Evolutionary conservation across 2,329 filamentous ascomycete species (phyloP).

Genomic region (Monosporascus sp.): DNA sequence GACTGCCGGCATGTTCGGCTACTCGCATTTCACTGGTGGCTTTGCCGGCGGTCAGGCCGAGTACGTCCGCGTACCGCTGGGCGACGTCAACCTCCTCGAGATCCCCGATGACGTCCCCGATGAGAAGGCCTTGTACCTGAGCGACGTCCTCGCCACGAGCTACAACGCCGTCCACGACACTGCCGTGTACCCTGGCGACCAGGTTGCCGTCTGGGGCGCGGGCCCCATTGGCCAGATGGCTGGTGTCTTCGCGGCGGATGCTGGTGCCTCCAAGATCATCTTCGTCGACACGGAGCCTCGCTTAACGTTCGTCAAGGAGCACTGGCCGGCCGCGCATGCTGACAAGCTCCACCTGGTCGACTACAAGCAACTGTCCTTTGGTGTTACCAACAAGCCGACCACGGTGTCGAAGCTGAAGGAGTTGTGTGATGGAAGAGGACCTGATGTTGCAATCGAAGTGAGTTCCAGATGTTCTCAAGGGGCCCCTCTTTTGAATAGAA

Average conservation of each 20-base stretch:
- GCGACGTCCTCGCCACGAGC: slow-evolving; percentile 73
- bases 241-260: slow-evolving; percentile 67
- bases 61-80: slow-evolving; percentile 76
- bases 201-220: slow-evolving; percentile 80
- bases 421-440: slow-evolving; percentile 65
- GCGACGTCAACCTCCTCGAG: slow-evolving; percentile 74
- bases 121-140: slow-evolving; percentile 78
- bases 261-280: slow-evolving; percentile 72
- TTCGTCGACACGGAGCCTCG: slow-evolving; percentile 72
- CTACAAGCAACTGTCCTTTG: slow-evolving; percentile 55
- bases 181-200: slow-evolving; percentile 69
- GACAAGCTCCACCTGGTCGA: slow-evolving; percentile 64
- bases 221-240: slow-evolving; percentile 85
- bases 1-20: slow-evolving; percentile 70
- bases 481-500: background rate
- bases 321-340: slow-evolving; percentile 44
- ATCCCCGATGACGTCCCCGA: slow-evolving; percentile 77
- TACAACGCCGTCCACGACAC: slow-evolving; percentile 84
- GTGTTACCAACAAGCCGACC: slow-evolving; percentile 53
- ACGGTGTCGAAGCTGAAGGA: slow-evolving; percentile 71
- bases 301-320: slow-evolving; percentile 61
- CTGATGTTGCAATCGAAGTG: slow-evolving; percentile 57
- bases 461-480: slow-evolving; percentile 1
- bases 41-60: slow-evolving; percentile 87
- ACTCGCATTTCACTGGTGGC: slow-evolving; percentile 76